Conservation (phyloP, 1,284 basidiomycete genomes). For the Papiliotrema terrestris region DNA sequence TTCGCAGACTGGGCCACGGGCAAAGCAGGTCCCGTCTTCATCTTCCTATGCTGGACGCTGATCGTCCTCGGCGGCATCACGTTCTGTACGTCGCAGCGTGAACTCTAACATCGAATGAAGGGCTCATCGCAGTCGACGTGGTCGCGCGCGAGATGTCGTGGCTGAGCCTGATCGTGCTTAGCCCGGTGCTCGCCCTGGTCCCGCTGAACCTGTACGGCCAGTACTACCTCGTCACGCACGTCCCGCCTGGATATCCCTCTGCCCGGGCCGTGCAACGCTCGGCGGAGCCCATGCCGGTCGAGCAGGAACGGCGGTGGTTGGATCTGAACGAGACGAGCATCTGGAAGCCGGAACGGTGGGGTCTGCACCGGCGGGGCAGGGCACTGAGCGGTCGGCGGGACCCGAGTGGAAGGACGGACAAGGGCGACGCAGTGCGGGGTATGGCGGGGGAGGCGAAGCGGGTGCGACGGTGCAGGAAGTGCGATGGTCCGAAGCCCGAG, state of each 20-base stretch:
- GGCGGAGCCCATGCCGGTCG: slow-evolving; percentile 9
- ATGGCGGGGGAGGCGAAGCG: slow-evolving; percentile 14
- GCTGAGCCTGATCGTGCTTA: slow-evolving; percentile 53
- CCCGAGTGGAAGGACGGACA: neutral
- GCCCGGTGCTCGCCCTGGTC: slow-evolving; percentile 67
- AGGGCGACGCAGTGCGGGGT: neutral
- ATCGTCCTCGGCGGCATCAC: slow-evolving; percentile 65
- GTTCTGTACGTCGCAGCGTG: slow-evolving; percentile 71
- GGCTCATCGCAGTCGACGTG: slow-evolving; percentile 59
- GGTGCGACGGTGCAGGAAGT: slow-evolving; percentile 64
- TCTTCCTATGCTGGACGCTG: slow-evolving; percentile 69
- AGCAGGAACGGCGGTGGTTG: slow-evolving; percentile 26
- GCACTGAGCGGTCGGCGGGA: slow-evolving; percentile 7
- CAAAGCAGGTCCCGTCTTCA: slow-evolving; percentile 84
- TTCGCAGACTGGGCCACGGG: slow-evolving; percentile 77
- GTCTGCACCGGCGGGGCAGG: slow-evolving; percentile 11
- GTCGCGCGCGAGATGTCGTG: slow-evolving; percentile 57
- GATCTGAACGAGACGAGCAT: slow-evolving; percentile 18
- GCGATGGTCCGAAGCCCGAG: slow-evolving; percentile 71
- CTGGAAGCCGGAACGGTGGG: slow-evolving; percentile 33
- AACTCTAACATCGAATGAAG: neutral
- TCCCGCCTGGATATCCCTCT: slow-evolving; percentile 66
- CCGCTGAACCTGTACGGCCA: slow-evolving; percentile 73
- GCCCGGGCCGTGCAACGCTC: slow-evolving; percentile 18
- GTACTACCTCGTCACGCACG: slow-evolving; percentile 78